A percentile compares a stretch with the other conserved stretches of the same genome.
Evolutionary conservation across 352 stramenopile species (phyloP).

Genomic region (Pythium grandisporangium): DNA sequence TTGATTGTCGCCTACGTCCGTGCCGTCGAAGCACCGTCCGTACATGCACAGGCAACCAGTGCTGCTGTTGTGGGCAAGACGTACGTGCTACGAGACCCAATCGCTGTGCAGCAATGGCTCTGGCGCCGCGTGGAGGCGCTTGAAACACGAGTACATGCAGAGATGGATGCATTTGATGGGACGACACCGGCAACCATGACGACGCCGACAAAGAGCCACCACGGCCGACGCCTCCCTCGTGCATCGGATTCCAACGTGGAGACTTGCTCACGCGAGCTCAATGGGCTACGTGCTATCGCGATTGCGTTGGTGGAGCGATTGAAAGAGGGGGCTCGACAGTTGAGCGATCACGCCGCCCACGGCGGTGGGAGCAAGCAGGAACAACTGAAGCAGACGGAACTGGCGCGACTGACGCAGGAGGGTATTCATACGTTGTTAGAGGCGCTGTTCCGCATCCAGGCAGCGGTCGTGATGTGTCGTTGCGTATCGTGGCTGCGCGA

Average conservation of each 20-base stretch:
- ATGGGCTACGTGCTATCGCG: slow-evolving; percentile 50
- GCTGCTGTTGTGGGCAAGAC: slow-evolving; percentile 17
- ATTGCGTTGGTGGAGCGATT: slow-evolving; percentile 63
- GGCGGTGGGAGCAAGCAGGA: slow-evolving; percentile 7
- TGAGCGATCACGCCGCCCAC: slow-evolving; percentile 28
- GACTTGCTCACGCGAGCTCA: too few species aligned
- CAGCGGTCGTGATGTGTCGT: slow-evolving; percentile 35
- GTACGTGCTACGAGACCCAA: slow-evolving; percentile 73
- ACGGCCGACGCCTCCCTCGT: slow-evolving; percentile 23
- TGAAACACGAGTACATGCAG: slow-evolving; percentile 38
- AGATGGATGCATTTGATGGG: slow-evolving; percentile 2
- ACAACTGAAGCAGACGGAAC: slow-evolving; percentile 52
- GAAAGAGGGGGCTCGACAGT: slow-evolving; percentile 47
- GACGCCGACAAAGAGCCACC: background rate
- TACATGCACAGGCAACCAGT: background rate
- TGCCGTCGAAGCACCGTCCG: slow-evolving; percentile 25
- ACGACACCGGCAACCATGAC: slow-evolving; percentile 12
- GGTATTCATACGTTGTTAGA: slow-evolving; percentile 64
- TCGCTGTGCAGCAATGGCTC: slow-evolving; percentile 74
- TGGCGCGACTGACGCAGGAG: slow-evolving; percentile 44
- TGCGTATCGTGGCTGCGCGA: slow-evolving; percentile 64
- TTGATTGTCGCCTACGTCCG: slow-evolving; percentile 67
- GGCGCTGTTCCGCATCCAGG: slow-evolving; percentile 56
- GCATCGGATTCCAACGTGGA: slow-evolving; percentile 31
- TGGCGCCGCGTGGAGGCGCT: slow-evolving; percentile 40